phyloP scores from a whole-genome alignment of 148 eudicot genomes.

The Silene latifolia region DNA sequence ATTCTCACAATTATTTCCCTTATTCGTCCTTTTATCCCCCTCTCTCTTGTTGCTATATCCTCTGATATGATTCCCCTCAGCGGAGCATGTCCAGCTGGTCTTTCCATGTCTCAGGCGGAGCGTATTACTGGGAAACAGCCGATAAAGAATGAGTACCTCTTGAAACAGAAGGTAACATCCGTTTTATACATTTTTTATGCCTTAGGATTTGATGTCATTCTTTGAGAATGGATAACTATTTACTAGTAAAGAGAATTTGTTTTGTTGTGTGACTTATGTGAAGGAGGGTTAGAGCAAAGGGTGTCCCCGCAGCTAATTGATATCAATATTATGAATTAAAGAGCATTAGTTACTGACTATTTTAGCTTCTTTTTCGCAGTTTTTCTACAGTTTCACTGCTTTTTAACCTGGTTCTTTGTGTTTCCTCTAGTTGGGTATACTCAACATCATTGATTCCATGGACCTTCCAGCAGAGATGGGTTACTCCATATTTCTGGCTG shows the following conservation, averaged over 20 bases:
- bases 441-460: constrained; percentile 71
- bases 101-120: constrained; percentile 61
- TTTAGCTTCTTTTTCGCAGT: not conserved
- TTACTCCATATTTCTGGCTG: constrained; percentile 73
- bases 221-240: not conserved
- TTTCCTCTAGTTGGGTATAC: constrained; percentile 61
- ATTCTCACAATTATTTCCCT: constrained; percentile 2
- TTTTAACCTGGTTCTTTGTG: constrained; percentile 1
- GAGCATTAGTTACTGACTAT: not conserved
- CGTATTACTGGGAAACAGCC: constrained; percentile 75
- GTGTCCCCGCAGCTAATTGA: not conserved
- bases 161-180: constrained; percentile 58
- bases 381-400: not conserved
- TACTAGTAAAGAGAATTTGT: not conserved
- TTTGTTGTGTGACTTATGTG: not conserved
- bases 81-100: constrained; percentile 78
- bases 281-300: constrained; percentile 5
- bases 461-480: constrained; percentile 64
- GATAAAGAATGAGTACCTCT: constrained; percentile 46
- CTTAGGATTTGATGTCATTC: constrained; percentile 6
- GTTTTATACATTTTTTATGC: not conserved
- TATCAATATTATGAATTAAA: not conserved
- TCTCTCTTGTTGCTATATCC: constrained; percentile 14
- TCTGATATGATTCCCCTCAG: constrained; percentile 32
- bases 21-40: not conserved